Conservation (phyloP, 179 eudicot genomes). For the Amaranthus tricolor region DNA sequence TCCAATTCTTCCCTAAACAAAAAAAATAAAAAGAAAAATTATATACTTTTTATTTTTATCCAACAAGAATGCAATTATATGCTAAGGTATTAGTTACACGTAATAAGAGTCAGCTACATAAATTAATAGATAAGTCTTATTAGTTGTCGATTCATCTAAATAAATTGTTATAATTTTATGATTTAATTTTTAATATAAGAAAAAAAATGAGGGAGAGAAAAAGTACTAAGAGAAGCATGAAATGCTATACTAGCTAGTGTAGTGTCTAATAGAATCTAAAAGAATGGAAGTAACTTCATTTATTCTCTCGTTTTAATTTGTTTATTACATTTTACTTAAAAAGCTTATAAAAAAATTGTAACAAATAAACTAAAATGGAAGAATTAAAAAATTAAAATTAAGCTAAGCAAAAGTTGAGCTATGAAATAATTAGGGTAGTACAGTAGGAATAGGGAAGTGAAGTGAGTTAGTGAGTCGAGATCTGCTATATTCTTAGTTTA, state of each 20-base stretch:
- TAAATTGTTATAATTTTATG: no score
- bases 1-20: not conserved
- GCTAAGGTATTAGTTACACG: no score
- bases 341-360: not conserved
- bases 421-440: not conserved
- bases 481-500: constrained; percentile 3
- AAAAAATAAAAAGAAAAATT: not conserved
- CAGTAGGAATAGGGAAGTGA: not conserved
- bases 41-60: no score
- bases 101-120: no score
- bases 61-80: no score
- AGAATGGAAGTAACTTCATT: not conserved
- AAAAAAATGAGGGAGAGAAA: not conserved
- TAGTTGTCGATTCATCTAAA: no score
- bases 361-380: no score
- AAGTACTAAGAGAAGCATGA: constrained; percentile 17
- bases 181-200: no score
- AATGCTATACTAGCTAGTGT: constrained; percentile 11
- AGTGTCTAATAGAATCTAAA: constrained; percentile 6
- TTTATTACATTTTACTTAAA: not conserved
- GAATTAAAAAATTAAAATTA: no score
- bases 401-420: no score
- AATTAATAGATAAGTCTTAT: no score
- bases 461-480: constrained; percentile 4
- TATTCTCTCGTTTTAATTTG: no score